Conservation (phyloP, 2,329 filamentous ascomycete genomes). For the Penicillium sp. region DNA sequence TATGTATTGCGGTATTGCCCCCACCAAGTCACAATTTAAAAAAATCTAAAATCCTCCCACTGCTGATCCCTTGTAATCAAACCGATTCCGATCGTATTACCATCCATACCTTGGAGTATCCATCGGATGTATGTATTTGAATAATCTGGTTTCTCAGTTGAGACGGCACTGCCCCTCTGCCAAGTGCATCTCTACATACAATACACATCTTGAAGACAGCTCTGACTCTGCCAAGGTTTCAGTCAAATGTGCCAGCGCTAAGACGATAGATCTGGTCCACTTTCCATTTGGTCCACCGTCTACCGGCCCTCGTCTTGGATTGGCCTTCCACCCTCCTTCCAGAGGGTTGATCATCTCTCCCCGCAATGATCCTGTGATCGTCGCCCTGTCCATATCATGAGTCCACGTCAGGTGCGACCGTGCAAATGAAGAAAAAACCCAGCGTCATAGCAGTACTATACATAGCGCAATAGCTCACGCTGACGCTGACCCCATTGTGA, state of each 20-base stretch:
- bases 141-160: too few relatives aligned
- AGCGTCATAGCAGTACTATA: neutral
- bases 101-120: too few relatives aligned
- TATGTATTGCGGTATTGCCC: neutral
- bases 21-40: neutral
- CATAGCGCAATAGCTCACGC: neutral
- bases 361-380: constrained; percentile 1
- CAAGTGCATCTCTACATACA: too few relatives aligned
- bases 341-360: neutral
- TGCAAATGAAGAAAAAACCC: neutral
- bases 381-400: too few relatives aligned
- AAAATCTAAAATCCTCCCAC: neutral
- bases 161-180: too few relatives aligned
- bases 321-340: neutral
- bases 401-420: neutral
- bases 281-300: neutral
- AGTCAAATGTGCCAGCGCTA: neutral
- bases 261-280: neutral
- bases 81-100: neutral
- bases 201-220: too few relatives aligned
- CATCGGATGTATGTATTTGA: too few relatives aligned
- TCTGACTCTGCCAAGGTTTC: neutral
- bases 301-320: neutral
- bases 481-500: neutral
- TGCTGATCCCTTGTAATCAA: neutral